Percentiles rank a stretch among this genome's conserved stretches.
phyloP scores from a whole-genome alignment of 768 basidiomycete species.

The Tricholoma flavovirens region DNA sequence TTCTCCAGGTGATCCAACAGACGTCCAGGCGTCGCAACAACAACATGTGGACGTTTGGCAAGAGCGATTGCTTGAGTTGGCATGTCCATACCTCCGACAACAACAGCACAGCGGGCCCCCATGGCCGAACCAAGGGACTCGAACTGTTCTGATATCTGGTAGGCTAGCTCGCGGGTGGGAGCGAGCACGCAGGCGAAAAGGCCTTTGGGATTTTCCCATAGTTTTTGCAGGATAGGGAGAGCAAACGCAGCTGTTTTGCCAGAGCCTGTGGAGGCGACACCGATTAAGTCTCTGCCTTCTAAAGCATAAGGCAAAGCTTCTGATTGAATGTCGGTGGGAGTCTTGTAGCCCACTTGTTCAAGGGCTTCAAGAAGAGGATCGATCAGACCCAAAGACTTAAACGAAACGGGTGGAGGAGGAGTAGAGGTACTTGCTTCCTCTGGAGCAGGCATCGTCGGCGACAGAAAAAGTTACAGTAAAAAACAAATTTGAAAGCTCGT shows the following conservation, averaged over 20 bases:
- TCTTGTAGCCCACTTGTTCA: constrained; percentile 71
- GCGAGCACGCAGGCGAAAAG: constrained; percentile 92
- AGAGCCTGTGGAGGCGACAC: constrained; percentile 95
- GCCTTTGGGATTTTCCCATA: constrained; percentile 94
- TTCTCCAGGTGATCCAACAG: constrained; percentile 92
- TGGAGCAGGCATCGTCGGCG: constrained; percentile 55
- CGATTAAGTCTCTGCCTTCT: constrained; percentile 92
- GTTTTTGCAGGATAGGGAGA: constrained; percentile 88
- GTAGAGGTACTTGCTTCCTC: constrained; percentile 51
- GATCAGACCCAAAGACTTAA: constrained; percentile 83
- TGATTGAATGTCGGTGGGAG: constrained; percentile 87
- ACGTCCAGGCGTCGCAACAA: constrained; percentile 94
- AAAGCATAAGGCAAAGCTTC: constrained; percentile 84
- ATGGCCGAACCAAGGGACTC: constrained; percentile 87
- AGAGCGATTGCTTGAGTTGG: constrained; percentile 87
- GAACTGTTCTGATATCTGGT: constrained; percentile 97
- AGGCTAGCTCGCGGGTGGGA: constrained; percentile 96
- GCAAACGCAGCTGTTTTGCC: constrained; percentile 99
- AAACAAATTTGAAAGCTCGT: constrained; percentile 6
- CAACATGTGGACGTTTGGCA: constrained; percentile 89
- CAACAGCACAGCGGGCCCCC: constrained; percentile 84
- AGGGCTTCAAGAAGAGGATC: constrained; percentile 86
- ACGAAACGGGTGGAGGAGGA: constrained; percentile 39
- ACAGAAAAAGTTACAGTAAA: no score
- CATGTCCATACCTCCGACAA: constrained; percentile 95